These are phyloP conservation scores for Ensete ventricosum DNA, from an alignment of 176 grass and related monocot species.

Conservation along the genomic window DNA sequence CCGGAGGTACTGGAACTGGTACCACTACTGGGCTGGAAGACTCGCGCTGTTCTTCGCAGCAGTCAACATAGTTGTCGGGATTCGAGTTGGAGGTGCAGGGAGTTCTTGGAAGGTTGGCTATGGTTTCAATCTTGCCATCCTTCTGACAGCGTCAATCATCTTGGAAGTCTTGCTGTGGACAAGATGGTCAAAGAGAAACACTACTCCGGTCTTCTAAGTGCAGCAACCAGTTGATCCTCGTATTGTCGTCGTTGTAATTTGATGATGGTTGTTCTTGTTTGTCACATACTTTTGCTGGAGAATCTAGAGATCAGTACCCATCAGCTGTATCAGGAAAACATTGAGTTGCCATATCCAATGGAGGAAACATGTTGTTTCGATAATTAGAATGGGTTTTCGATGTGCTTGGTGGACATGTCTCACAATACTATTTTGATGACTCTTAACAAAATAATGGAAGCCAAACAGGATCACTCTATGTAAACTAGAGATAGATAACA, in stretches of 20 bases:
- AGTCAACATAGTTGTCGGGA: slow-evolving; percentile 82
- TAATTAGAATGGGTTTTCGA: too few species aligned
- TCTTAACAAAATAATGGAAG: too few species aligned
- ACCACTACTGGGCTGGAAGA: slow-evolving; percentile 74
- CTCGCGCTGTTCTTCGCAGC: slow-evolving; percentile 67
- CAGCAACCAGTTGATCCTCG: not conserved
- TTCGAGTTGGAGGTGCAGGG: slow-evolving; percentile 50
- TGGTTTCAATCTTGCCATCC: slow-evolving; percentile 62
- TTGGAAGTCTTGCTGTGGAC: slow-evolving; percentile 82
- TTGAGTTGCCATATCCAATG: too few species aligned
- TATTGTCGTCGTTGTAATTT: not conserved
- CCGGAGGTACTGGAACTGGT: slow-evolving; percentile 90
- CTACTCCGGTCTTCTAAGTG: slow-evolving; percentile 38
- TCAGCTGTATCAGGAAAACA: too few species aligned
- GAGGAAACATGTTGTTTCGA: too few species aligned
- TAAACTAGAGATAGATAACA: too few species aligned
- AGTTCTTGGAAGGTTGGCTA: slow-evolving; percentile 86
- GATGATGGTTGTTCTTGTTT: too few species aligned
- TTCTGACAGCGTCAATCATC: slow-evolving; percentile 42
- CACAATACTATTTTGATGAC: too few species aligned
- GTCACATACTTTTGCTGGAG: too few species aligned
- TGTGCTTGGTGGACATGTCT: too few species aligned
- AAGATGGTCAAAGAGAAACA: slow-evolving; percentile 56
- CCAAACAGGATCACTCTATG: too few species aligned
- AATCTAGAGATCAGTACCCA: too few species aligned